Evolutionary conservation across 768 basidiomycete genomes (phyloP), one percentile per base, ranked within the genome.

Genomic region (Phallus indusiatus): DNA sequence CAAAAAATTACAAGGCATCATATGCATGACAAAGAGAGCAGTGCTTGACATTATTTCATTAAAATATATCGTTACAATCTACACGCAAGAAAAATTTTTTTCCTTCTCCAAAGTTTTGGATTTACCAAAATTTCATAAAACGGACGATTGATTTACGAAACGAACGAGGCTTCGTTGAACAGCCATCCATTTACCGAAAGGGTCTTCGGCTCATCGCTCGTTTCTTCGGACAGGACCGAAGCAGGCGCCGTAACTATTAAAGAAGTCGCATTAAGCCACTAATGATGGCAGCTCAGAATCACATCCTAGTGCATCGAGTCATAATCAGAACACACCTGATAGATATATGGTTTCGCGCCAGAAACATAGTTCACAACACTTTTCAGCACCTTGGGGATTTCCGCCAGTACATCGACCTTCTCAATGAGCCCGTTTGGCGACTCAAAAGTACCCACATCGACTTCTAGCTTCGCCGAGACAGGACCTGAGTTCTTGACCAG

Each of bases 361-460:
- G 94, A 84, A 37, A 93, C 93, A 66, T 95, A 95, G 67, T 86
- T 91, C 64, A 99, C 85, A 62, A 93, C 86, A 71, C 93, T 83
- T 76, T 93, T 92, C 70, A 99, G 74, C 56, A 95, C 84, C 61
- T 86, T 85, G 11, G 96, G 96, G 63, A 96, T 90, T 75, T 99
- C 94, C 5, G 89, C 94, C 9, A 99, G 80, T 2, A 98, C 84
- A 67, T 99, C 94, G 24, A 98, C 90, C 72, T 95, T 94, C 71
- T 93, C 90, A 54, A 94, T 79, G 64, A 96, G 74, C 0, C 91
- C 92, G 42, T 81, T 83, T 14, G 84, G 82, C n/a, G 73, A 69
- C 56, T 74, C 70, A 24, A 81, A 72, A 53, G 73, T 69, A 22
- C 89, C 86, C 49, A 93, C 72, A 59, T 85, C 80, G 35, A 79